Evolutionary conservation across 768 basidiomycete species (phyloP).

Genomic region (Heimioporus sp.): DNA sequence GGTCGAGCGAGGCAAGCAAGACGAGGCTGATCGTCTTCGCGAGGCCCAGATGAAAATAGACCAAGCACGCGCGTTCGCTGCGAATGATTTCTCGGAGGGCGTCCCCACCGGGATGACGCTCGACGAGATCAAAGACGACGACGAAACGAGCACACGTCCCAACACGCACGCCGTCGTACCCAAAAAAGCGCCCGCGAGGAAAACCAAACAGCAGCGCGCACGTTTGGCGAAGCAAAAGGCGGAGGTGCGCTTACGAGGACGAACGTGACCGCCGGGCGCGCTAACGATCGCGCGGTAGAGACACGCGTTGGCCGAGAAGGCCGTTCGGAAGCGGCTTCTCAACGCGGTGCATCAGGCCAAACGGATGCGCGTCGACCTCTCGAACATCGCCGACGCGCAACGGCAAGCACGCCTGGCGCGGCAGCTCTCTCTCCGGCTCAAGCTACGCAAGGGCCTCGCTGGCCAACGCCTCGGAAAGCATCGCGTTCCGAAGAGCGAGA

Average conservation of each 20-base stretch:
- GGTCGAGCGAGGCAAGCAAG: conserved; percentile 57
- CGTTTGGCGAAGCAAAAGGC: conserved; percentile 63
- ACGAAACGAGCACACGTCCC: conserved; percentile 26
- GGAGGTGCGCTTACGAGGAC: conserved; percentile 48
- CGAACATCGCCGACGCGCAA: conserved; percentile 36
- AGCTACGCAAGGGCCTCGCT: conserved; percentile 59
- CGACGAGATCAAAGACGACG: conserved; percentile 44
- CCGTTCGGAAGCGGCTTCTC: conserved; percentile 57
- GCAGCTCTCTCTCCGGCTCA: conserved; percentile 44
- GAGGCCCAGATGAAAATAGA: conserved; percentile 57
- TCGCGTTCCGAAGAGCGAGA: conserved; percentile 59
- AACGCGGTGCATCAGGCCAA: conserved; percentile 58
- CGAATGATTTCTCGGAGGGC: conserved; percentile 30
- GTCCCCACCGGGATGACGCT: conserved; percentile 66
- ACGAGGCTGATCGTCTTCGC: conserved; percentile 51
- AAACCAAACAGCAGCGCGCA: conserved; percentile 65
- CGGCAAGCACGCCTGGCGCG: conserved; percentile 37
- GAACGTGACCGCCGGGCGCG: not conserved
- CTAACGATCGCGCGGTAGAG: conserved; percentile 41
- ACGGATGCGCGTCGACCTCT: conserved; percentile 44
- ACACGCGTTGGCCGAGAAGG: conserved; percentile 58
- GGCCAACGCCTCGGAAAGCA: conserved; percentile 83
- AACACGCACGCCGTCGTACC: conserved; percentile 31
- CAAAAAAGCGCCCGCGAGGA: conserved; percentile 43
- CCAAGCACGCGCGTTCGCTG: conserved; percentile 37